Conservation (phyloP, 73 alveolate genomes). For the Paramecium sonneborni region DNA sequence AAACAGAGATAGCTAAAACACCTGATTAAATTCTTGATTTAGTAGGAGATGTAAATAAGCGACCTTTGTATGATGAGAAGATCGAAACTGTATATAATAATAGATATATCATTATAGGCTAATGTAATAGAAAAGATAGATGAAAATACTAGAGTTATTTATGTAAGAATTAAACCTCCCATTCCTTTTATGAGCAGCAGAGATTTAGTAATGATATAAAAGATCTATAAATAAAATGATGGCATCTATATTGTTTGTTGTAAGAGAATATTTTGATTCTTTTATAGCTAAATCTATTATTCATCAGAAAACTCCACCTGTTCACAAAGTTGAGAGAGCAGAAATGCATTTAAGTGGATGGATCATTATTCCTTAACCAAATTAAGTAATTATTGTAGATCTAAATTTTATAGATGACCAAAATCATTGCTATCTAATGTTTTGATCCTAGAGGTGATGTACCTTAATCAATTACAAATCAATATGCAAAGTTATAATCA, state of each 20-base stretch:
- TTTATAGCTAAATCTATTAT: slow-evolving; percentile 19
- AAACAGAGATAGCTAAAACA: slow-evolving; percentile 24
- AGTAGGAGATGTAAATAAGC: slow-evolving; percentile 1
- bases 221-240: slow-evolving; percentile 21
- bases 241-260: not conserved
- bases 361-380: slow-evolving; percentile 31
- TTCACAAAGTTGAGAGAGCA: slow-evolving; percentile 50
- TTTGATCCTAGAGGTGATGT: slow-evolving; percentile 55
- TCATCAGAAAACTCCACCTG: slow-evolving; percentile 5
- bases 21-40: slow-evolving; percentile 30
- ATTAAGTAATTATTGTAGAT: not conserved
- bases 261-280: not conserved
- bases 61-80: slow-evolving; percentile 49
- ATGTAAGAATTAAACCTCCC: slow-evolving; percentile 56
- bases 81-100: slow-evolving; percentile 23
- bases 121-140: not conserved
- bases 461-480: slow-evolving; percentile 17
- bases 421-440: not conserved
- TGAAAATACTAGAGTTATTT: not conserved
- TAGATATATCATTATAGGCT: not conserved
- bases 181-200: slow-evolving; percentile 27
- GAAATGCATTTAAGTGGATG: slow-evolving; percentile 47
- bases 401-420: not conserved
- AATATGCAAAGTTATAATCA: slow-evolving; percentile 46
- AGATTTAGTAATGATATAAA: slow-evolving; percentile 20